Conservation (phyloP, 345 rosid species). For the Salix exigua region DNA sequence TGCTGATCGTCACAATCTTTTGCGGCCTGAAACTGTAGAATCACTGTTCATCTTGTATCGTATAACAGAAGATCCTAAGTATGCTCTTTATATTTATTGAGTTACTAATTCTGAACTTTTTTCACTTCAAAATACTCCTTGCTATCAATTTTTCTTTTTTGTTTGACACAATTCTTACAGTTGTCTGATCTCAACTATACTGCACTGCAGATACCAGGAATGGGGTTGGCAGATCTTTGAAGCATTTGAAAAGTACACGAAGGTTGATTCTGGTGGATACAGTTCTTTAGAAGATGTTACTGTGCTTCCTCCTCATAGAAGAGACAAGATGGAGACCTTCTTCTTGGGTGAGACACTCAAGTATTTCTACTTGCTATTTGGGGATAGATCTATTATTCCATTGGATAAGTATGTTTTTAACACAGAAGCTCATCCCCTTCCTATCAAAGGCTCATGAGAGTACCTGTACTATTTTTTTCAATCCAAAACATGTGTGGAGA, state of each 20-base stretch:
- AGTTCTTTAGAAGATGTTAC: slow-evolving; percentile 82
- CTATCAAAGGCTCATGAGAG: slow-evolving; percentile 41
- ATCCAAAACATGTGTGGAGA: slow-evolving; percentile 4
- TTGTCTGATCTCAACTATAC: slow-evolving; percentile 3
- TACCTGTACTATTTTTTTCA: slow-evolving; percentile 1
- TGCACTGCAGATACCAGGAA: slow-evolving; percentile 62
- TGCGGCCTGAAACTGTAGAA: slow-evolving; percentile 97
- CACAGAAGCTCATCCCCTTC: slow-evolving; percentile 93
- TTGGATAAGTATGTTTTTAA: slow-evolving; percentile 83
- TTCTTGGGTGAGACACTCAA: slow-evolving; percentile 88
- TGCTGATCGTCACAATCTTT: slow-evolving; percentile 83
- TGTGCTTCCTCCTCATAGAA: slow-evolving; percentile 62
- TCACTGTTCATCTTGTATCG: slow-evolving; percentile 82
- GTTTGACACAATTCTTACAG: neutral
- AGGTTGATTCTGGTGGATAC: slow-evolving; percentile 81
- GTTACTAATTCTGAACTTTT: neutral
- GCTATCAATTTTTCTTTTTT: neutral
- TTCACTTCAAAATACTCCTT: neutral
- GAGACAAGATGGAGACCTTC: slow-evolving; percentile 96
- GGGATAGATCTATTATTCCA: slow-evolving; percentile 62
- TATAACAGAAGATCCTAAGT: slow-evolving; percentile 79
- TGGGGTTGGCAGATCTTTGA: slow-evolving; percentile 98
- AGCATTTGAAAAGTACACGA: slow-evolving; percentile 84
- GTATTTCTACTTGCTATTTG: slow-evolving; percentile 87
- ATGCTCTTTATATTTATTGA: slow-evolving; percentile 25